Evolutionary conservation across 2,329 filamentous ascomycete genomes (phyloP).

Genomic region (Colletotrichum tamarilloi): DNA sequence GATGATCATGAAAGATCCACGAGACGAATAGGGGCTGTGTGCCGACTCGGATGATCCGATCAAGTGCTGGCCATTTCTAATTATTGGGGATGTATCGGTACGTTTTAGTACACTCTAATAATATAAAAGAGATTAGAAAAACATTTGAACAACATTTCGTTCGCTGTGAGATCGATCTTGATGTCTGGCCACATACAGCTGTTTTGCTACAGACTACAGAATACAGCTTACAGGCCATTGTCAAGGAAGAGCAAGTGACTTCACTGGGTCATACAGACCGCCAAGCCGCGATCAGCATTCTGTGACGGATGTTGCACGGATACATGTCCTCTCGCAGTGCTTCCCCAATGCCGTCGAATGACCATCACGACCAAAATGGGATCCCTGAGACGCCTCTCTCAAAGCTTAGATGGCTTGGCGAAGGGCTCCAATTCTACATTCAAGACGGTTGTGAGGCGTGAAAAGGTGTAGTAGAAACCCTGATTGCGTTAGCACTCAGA

Average conservation of each 20-base stretch:
- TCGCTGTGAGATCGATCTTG: background rate
- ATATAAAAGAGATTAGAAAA: background rate
- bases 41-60: constrained; percentile 34
- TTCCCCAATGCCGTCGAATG: background rate
- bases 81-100: constrained; percentile 27
- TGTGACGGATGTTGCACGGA: background rate
- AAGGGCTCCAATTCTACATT: background rate
- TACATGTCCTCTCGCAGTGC: background rate
- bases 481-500: background rate
- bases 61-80: constrained; percentile 32
- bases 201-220: background rate
- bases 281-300: background rate
- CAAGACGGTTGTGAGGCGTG: background rate
- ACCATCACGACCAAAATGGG: background rate
- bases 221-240: too few relatives aligned
- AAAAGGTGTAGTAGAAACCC: background rate
- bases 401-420: background rate
- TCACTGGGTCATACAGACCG: too few relatives aligned
- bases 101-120: constrained; percentile 22
- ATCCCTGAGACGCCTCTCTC: background rate
- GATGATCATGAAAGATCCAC: constrained; percentile 22
- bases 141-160: background rate
- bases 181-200: background rate
- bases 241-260: too few relatives aligned
- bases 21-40: constrained; percentile 24